Conservation (phyloP, 2,329 filamentous ascomycete genomes). For the Acephala macrosclerotiorum region DNA sequence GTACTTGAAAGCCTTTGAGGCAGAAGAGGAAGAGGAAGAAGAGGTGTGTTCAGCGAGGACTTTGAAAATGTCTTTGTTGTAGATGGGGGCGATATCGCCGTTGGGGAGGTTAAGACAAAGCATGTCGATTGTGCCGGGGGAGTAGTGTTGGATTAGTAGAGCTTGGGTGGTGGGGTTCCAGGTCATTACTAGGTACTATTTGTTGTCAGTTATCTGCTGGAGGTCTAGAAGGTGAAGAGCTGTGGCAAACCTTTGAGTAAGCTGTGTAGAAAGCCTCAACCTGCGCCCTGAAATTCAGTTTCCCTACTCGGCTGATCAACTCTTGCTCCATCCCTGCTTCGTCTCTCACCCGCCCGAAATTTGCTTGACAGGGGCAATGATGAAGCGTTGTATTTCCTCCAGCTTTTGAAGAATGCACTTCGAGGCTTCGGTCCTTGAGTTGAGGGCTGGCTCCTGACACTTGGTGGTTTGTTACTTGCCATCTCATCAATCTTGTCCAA, state of each 20-base stretch:
- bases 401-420: constrained; percentile 40
- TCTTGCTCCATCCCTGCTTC: constrained; percentile 51
- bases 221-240: too few relatives aligned
- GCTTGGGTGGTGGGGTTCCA: constrained; percentile 38
- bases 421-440: constrained; percentile 15
- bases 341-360: constrained; percentile 25
- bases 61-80: constrained; percentile 60
- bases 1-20: constrained; percentile 51
- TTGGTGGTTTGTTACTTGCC: constrained; percentile 30
- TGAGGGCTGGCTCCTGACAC: constrained; percentile 17
- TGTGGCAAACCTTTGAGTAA: constrained; percentile 50
- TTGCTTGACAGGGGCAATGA: constrained; percentile 2
- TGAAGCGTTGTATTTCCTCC: constrained; percentile 35
- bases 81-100: constrained; percentile 46
- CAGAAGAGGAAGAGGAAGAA: constrained; percentile 50
- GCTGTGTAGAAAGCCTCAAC: constrained; percentile 52
- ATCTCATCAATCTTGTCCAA: constrained; percentile 38
- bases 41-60: constrained; percentile 55
- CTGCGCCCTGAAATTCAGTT: constrained; percentile 47
- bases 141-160: constrained; percentile 56
- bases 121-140: constrained; percentile 54
- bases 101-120: constrained; percentile 51
- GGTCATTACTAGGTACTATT: constrained; percentile 49
- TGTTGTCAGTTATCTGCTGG: constrained; percentile 19
- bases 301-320: constrained; percentile 47